Base-by-base conservation (phyloP, 192 early-diverging fungal species). In the Entophlyctis luteolus region DNA sequence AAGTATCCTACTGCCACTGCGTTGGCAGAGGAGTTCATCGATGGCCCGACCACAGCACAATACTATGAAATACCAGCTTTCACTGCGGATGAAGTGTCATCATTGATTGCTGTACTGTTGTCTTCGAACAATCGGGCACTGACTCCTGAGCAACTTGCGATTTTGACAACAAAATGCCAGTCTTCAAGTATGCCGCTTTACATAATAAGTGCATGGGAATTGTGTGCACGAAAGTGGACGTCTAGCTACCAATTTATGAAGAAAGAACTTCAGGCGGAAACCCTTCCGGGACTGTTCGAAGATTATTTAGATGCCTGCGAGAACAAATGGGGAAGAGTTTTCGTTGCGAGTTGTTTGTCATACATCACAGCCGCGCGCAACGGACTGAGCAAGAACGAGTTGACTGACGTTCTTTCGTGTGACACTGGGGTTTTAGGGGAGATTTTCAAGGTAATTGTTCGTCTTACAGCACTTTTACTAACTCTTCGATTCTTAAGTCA, bases 381-480 rank as follows among this genome's bases (percentile, higher is more conserved):
- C 20, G 72, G 72, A 18, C 32, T 73, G 12, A 69, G 65, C 36
- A 22, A 20, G 16, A 45, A 38, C 4, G 72, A 73, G 36, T 39
- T 73, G 57, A 67, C 55, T n/a, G 72, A 73, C 38, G 59, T 73
- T 6, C 16, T 73, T 1, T 36, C 28, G 18, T 68, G 37, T 16
- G 72, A 73, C n/a, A 38, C 27, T 49, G 72, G 68, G 12, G 72
- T 73, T 38, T 20, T 72, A 10, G 46, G 22, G 31, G 68, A 70
- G 8, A 2, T 72, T 31, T 59, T 36, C 10, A 25, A 56, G 28
- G 55, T 56, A 28, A 8, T 12, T 56, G 8, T 22, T 14, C 8
- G 55, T 56, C 6, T 56, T 56, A 31, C 36, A 33, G 10, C 28
- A 33, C 25, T 56, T 56, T 56, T 8, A 8, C 28, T 56, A 12